phyloP scores from a whole-genome alignment of 129 eudicot species.

The Flaveria brownii region DNA sequence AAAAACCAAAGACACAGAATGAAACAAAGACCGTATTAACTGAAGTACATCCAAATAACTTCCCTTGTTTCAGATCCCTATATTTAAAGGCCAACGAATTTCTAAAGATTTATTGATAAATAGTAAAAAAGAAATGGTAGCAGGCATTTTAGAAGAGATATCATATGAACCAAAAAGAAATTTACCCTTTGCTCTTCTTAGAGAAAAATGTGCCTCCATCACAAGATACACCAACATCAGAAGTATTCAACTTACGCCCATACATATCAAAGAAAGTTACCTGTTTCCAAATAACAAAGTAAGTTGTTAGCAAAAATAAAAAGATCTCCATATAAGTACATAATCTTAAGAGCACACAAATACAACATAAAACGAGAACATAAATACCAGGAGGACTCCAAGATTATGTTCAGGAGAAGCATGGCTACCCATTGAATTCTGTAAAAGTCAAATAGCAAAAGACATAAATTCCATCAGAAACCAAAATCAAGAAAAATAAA shows the following conservation, averaged over 20 bases:
- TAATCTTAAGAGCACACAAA: neutral
- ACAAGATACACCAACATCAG: constrained; percentile 91
- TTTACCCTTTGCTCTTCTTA: constrained; percentile 78
- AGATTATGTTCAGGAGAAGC: constrained; percentile 79
- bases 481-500: too few relatives aligned
- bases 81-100: neutral
- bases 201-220: constrained; percentile 66
- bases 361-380: neutral
- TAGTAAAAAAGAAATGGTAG: neutral
- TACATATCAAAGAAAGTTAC: constrained; percentile 89
- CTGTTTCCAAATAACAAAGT: constrained; percentile 34
- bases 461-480: neutral
- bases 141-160: neutral
- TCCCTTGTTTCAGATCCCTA: neutral
- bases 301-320: neutral
- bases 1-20: neutral
- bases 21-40: neutral
- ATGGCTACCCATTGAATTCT: constrained; percentile 53
- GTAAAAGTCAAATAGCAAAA: constrained; percentile 23
- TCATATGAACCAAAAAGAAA: neutral
- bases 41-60: neutral
- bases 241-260: constrained; percentile 76
- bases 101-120: neutral
- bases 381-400: constrained; percentile 75
- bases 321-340: neutral